These are phyloP conservation scores for Psilocybe sp. DNA, from an alignment of 768 basidiomycete species.

Conservation along the genomic window DNA sequence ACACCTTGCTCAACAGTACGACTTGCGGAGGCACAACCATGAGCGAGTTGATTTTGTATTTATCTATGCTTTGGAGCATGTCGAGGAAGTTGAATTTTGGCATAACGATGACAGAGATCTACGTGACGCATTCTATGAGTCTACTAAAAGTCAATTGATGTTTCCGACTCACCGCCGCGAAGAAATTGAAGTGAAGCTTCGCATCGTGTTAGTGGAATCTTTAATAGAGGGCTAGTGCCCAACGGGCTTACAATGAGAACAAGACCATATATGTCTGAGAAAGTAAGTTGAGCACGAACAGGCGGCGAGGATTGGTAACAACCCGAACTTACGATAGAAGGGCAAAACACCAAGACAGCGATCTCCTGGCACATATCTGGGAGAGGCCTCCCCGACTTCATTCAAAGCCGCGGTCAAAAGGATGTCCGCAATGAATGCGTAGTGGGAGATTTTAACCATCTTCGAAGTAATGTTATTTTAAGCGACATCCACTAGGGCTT, in stretches of 20 bases:
- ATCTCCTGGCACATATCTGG: slow-evolving; percentile 4
- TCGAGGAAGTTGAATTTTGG: slow-evolving; percentile 8
- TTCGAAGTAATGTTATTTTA: background rate
- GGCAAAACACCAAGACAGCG: slow-evolving; percentile 7
- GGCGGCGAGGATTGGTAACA: background rate
- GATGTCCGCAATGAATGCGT: slow-evolving; percentile 5
- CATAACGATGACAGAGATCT: slow-evolving; percentile 8
- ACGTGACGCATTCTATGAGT: background rate
- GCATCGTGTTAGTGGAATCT: background rate
- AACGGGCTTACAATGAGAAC: background rate
- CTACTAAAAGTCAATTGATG: background rate
- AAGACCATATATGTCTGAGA: slow-evolving; percentile 6
- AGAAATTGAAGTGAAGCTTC: slow-evolving; percentile 8
- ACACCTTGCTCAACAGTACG: slow-evolving; percentile 6
- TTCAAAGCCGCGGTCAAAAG: slow-evolving; percentile 1
- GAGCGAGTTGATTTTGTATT: slow-evolving; percentile 6
- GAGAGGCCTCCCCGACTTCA: slow-evolving; percentile 1
- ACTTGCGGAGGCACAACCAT: slow-evolving; percentile 8
- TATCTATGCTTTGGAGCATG: slow-evolving; percentile 8
- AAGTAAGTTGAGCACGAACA: background rate
- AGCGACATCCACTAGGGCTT: too few relatives aligned
- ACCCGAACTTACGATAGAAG: slow-evolving; percentile 4
- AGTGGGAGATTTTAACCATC: slow-evolving; percentile 9
- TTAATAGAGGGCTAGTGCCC: background rate
- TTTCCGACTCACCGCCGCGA: slow-evolving; percentile 1